Conservation (phyloP, 163 green algal genomes). For the Trebouxia gelatinosa region DNA sequence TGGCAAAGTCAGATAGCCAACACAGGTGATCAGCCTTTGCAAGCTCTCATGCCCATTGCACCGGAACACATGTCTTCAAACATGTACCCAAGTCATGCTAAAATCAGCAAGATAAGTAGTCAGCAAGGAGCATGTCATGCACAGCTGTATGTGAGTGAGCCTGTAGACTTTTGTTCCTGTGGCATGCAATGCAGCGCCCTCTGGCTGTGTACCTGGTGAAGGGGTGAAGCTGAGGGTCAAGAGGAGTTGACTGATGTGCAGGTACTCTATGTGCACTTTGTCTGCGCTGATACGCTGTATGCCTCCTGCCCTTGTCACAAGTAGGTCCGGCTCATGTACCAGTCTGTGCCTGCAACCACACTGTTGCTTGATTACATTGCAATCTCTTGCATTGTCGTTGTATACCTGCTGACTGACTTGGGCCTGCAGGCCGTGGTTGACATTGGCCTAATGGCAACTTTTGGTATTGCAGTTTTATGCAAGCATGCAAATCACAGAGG, state of each 20-base stretch:
- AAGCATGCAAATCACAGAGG: no score
- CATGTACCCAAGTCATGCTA: no score
- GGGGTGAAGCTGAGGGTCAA: constrained; percentile 65
- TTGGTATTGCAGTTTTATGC: no score
- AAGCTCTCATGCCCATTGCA: not conserved
- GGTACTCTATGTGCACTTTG: constrained; percentile 72
- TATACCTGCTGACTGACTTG: no score
- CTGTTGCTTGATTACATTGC: no score
- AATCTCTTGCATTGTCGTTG: no score
- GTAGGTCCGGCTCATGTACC: constrained; percentile 38
- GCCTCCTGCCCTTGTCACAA: constrained; percentile 34
- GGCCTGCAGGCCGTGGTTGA: no score
- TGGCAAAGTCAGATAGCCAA: no score
- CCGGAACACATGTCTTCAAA: no score
- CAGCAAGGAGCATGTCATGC: not conserved
- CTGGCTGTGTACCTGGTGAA: constrained; percentile 9
- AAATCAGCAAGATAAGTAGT: no score
- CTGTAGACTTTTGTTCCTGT: not conserved
- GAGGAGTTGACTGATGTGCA: constrained; percentile 48
- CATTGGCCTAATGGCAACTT: no score
- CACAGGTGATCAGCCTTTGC: not conserved
- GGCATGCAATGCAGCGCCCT: not conserved
- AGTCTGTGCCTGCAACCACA: not conserved
- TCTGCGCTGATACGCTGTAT: constrained; percentile 15
- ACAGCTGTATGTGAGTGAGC: not conserved